Evolutionary conservation across 2,329 filamentous ascomycete genomes (phyloP).

Genomic region (Penicillium janthinellum): DNA sequence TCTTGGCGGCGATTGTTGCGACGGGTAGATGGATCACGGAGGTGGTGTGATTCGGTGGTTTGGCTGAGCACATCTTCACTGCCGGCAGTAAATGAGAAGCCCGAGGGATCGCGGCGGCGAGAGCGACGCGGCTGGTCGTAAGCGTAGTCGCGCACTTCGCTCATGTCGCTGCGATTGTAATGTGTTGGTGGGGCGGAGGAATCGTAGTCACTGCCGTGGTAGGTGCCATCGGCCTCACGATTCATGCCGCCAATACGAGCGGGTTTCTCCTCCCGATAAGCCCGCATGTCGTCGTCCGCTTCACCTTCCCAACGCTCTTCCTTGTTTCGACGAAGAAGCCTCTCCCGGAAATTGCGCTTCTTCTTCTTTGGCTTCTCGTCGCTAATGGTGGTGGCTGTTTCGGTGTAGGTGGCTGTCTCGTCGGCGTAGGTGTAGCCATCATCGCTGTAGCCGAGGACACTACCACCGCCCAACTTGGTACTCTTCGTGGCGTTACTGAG

Average conservation of each 20-base stretch:
- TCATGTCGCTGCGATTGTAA: slow-evolving; percentile 49
- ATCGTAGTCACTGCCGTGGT: slow-evolving; percentile 74
- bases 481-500: slow-evolving; percentile 79
- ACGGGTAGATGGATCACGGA: slow-evolving; percentile 33
- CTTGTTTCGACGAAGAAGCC: slow-evolving; percentile 40
- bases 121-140: slow-evolving; percentile 31
- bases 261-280: slow-evolving; percentile 82
- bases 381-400: slow-evolving; percentile 47
- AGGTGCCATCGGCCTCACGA: slow-evolving; percentile 75
- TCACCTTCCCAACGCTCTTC: slow-evolving; percentile 61
- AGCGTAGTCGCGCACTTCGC: slow-evolving; percentile 50
- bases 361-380: slow-evolving; percentile 32
- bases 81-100: slow-evolving; percentile 54
- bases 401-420: slow-evolving; percentile 38
- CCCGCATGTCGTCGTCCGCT: slow-evolving; percentile 70
- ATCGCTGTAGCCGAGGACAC: slow-evolving; percentile 72
- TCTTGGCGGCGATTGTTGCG: slow-evolving; percentile 37
- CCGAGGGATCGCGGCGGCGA: slow-evolving; percentile 34
- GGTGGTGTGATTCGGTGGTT: slow-evolving; percentile 39
- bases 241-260: slow-evolving; percentile 90
- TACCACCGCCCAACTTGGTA: slow-evolving; percentile 84
- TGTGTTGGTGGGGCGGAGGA: slow-evolving; percentile 63
- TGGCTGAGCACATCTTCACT: slow-evolving; percentile 48
- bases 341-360: slow-evolving; percentile 44
- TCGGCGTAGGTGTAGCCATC: slow-evolving; percentile 57